A percentile compares a stretch with the other conserved stretches of the same genome.
Evolutionary conservation across 2,329 filamentous ascomycete species (phyloP).

Genomic region (Penicillium sp.): DNA sequence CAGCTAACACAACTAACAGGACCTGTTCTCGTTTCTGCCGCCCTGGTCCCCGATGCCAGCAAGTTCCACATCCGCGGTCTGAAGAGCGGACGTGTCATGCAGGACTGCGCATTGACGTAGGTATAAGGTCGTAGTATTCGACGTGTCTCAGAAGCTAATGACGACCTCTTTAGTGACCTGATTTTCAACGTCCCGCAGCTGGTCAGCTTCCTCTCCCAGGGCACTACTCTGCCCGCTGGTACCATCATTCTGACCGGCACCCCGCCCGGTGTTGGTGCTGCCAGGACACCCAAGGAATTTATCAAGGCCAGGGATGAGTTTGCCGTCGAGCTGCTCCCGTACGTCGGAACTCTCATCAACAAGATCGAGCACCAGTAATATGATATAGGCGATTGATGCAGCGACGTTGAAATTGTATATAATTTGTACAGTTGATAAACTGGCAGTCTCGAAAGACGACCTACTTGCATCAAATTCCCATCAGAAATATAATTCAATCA

Average conservation of each 20-base stretch:
- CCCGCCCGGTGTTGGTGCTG: constrained; percentile 41
- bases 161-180: constrained; percentile 43
- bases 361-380: constrained; percentile 37
- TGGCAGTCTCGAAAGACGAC: not conserved
- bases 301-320: constrained; percentile 47
- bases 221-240: constrained; percentile 41
- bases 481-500: not conserved
- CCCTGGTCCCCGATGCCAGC: constrained; percentile 30
- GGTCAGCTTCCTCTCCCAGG: constrained; percentile 40
- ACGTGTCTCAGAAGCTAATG: constrained; percentile 5
- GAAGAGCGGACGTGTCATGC: constrained; percentile 51
- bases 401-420: not conserved
- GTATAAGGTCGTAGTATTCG: not conserved
- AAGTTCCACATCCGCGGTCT: constrained; percentile 34
- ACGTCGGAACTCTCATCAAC: constrained; percentile 49
- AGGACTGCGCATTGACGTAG: constrained; percentile 46
- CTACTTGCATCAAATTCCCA: not conserved
- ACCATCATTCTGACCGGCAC: constrained; percentile 45
- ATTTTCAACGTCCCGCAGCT: constrained; percentile 51
- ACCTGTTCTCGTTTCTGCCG: constrained; percentile 47
- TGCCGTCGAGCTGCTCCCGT: constrained; percentile 46
- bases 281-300: constrained; percentile 41
- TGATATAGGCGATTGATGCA: not conserved
- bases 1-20: constrained; percentile 29
- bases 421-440: not conserved